phyloP scores from a whole-genome alignment of 768 basidiomycete species.

The Myochromella boudieri region DNA sequence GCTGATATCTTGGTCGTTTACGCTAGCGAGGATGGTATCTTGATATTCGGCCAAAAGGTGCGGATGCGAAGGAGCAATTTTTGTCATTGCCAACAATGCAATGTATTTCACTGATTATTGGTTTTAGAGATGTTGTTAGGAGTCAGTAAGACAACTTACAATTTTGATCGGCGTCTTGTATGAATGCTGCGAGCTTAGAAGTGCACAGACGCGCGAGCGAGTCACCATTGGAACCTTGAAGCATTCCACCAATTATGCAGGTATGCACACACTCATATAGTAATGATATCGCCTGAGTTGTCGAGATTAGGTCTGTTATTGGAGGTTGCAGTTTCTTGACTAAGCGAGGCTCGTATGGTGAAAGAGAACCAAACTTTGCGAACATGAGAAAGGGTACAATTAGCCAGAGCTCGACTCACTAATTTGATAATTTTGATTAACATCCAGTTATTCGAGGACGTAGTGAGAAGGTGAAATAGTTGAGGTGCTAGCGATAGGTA shows the following conservation, averaged over 20 bases:
- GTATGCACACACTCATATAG: conserved; percentile 98
- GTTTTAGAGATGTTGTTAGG: conserved; percentile 9
- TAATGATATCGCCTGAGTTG: conserved; percentile 92
- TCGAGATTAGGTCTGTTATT: conserved; percentile 93
- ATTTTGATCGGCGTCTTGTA: conserved; percentile 94
- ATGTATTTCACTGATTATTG: conserved; percentile 88
- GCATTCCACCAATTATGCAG: conserved; percentile 96
- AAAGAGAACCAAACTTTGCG: conserved; percentile 84
- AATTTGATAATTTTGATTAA: conserved; percentile 98
- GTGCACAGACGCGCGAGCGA: conserved; percentile 85
- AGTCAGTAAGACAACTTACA: conserved; percentile 49
- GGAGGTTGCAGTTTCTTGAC: conserved; percentile 94
- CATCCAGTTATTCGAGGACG: conserved; percentile 99
- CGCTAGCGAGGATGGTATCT: conserved; percentile 83
- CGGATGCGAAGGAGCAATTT: conserved; percentile 92
- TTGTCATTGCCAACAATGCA: conserved; percentile 89
- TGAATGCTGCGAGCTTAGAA: conserved; percentile 89
- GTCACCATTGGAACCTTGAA: conserved; percentile 75
- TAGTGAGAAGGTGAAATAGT: conserved; percentile 89
- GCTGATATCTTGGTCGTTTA: conserved; percentile 92
- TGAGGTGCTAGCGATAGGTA: conserved; percentile 89
- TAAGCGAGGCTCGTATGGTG: conserved; percentile 89
- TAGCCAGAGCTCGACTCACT: conserved; percentile 38
- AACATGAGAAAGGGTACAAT: conserved; percentile 2
- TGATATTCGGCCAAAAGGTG: conserved; percentile 90